Evolutionary conservation across 192 early-diverging fungal species (phyloP).

Genomic region (Funneliformis mosseae): DNA sequence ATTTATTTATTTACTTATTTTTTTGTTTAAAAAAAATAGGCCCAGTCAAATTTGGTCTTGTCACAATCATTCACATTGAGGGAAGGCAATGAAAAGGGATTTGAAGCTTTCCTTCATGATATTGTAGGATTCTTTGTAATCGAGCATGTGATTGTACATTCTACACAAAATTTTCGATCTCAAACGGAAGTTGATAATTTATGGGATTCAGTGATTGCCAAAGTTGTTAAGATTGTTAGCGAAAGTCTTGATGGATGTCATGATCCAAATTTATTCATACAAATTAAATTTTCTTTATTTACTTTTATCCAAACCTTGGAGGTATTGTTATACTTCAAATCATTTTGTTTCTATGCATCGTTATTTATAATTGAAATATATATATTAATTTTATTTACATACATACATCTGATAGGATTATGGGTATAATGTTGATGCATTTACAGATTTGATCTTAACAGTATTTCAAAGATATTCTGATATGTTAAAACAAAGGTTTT

Average conservation of each 20-base stretch:
- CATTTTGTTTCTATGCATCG: slow-evolving; percentile 8
- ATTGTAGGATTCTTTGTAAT: slow-evolving; percentile 97
- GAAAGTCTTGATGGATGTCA: slow-evolving; percentile 78
- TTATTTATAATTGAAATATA: not conserved
- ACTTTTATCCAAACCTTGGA: slow-evolving; percentile 93
- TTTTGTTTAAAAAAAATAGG: slow-evolving; percentile 41
- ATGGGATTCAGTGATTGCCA: slow-evolving; percentile 83
- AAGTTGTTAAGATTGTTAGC: slow-evolving; percentile 78
- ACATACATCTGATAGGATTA: slow-evolving; percentile 55
- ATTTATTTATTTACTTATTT: not conserved
- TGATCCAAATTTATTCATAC: slow-evolving; percentile 77
- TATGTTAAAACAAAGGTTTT: slow-evolving; percentile 69
- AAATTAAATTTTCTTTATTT: slow-evolving; percentile 76
- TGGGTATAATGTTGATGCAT: slow-evolving; percentile 68
- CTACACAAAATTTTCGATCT: slow-evolving; percentile 89
- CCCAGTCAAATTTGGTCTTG: slow-evolving; percentile 88
- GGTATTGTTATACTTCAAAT: slow-evolving; percentile 43
- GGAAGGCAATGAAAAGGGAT: slow-evolving; percentile 64
- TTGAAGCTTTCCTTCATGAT: slow-evolving; percentile 81
- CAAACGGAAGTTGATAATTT: slow-evolving; percentile 79
- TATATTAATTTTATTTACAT: not conserved
- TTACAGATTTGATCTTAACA: slow-evolving; percentile 72
- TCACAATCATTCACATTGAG: slow-evolving; percentile 70
- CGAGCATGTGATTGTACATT: slow-evolving; percentile 84
- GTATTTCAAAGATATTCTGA: slow-evolving; percentile 82